A percentile compares a stretch with the other conserved stretches of the same genome.
Evolutionary conservation across 306 rosid genomes (phyloP).

Genomic region (Echinosophora koreensis): DNA sequence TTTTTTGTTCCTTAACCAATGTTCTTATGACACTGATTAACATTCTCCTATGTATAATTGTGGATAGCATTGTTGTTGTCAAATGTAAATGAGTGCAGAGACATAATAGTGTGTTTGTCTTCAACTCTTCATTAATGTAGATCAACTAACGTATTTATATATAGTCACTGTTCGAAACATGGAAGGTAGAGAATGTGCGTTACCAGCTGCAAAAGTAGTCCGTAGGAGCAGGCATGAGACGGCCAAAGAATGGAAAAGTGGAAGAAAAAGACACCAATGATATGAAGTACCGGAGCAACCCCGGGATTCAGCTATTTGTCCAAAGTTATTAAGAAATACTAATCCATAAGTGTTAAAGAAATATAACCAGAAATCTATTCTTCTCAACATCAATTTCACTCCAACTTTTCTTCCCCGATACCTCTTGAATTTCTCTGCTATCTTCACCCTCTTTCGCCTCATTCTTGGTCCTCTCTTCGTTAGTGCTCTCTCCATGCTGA

Average conservation of each 20-base stretch:
- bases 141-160: slow-evolving; percentile 46
- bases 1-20: too few relatives aligned
- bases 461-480: slow-evolving; percentile 31
- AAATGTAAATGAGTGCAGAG: background rate
- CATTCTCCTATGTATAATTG: too few relatives aligned
- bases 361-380: slow-evolving; percentile 83
- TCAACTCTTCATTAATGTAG: slow-evolving; percentile 32
- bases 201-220: slow-evolving; percentile 76
- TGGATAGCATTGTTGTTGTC: background rate
- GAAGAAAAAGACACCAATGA: slow-evolving; percentile 81
- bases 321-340: slow-evolving; percentile 79
- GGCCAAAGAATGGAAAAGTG: slow-evolving; percentile 86
- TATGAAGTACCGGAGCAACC: slow-evolving; percentile 60
- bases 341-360: slow-evolving; percentile 72
- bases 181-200: background rate
- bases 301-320: slow-evolving; percentile 86
- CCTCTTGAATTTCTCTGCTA: slow-evolving; percentile 25
- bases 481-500: slow-evolving; percentile 47
- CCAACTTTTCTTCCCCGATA: slow-evolving; percentile 72
- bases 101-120: background rate
- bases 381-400: slow-evolving; percentile 64
- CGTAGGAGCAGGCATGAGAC: slow-evolving; percentile 73
- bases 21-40: too few relatives aligned
- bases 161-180: slow-evolving; percentile 5
- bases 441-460: slow-evolving; percentile 32